Base-by-base conservation (phyloP, 176 grass and related monocot species). In the Oryza glaberrima region DNA sequence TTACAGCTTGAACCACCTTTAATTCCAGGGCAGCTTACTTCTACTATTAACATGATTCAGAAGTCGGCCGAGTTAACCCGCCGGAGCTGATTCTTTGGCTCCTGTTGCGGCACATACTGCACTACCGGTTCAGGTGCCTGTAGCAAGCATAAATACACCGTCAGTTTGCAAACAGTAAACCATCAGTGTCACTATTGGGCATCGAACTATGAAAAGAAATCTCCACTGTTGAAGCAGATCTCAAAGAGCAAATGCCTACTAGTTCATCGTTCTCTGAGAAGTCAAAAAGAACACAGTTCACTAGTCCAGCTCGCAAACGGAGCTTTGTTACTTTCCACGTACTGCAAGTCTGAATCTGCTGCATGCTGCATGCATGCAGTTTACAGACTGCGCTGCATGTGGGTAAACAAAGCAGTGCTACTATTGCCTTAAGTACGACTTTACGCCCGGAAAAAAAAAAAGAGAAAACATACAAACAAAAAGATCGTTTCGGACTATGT, bases 51-150 rank as follows among this genome's bases (percentile, higher is more conserved):
- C 79, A 85, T 83, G 82, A 88, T 96, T 96, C 84, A 99, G 86
- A 99, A 88, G 76, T 74, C 69, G 78, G 88, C 86, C 16, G 94
- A 99, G 75, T 91, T 99, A 75, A 49, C 90, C 82, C 93, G 88
- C 76, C 90, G 86, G 45, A 96, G 85, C 60, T 69, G 83, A 70
- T 89, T 82, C 90, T 88, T 85, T 16, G 80, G 81, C 81, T 94
- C 93, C 46, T 85, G 84, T 63, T 80, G 93, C 1, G 76, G 88
- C 75, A 89, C 86, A 68, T 72, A 78, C 9, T 87, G 96, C 72
- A 90, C 84, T 69, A 94, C 81, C 40, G 90, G 72, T 49, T 89
- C 86, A 32, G 69, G 70, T 80, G 79, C 86, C 96, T 99, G 88
- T 60, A 88, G 36, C 44, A 84, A 72, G 74, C 22, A 73, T 26